Base-by-base conservation (phyloP, 768 basidiomycete species). In the Boletellus sp. region DNA sequence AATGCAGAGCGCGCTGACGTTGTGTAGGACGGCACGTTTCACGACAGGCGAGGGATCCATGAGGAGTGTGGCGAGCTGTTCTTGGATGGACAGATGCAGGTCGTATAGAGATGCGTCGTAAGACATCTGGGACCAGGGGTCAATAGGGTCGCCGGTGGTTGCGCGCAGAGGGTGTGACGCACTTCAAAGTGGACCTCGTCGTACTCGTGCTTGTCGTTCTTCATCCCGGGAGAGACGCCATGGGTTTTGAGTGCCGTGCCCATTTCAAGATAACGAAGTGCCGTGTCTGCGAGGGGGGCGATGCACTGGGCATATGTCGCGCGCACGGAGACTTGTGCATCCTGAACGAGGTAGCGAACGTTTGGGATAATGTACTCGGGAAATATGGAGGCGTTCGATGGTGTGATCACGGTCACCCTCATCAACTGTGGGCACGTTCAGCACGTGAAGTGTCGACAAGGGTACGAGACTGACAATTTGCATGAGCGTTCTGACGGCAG, bases 321-420 rank as follows among this genome's bases (percentile, higher is more conserved):
- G 69, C 96, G 76, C 4, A 87, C 84, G n/a, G 84, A 85, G 0
- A 92, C 78, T 56, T 97, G 94, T 1, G 84, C 74, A 62, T 98
- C 96, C 43, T 82, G 78, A 0, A 87, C 80, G 7, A 99, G 76
- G 53, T 91, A 84, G 32, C 81, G 80, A 59, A 92, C 80, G 61
- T 96, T 90, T 1, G 94, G 94, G 24, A 98, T 82, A 57, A 98
- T 88, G 65, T 97, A 99, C 67, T 97, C 94, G 0, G 94, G 90
- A 61, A 98, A 88, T 22, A 97, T 89, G 8, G 90, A 62, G 64
- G 74, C 74, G 42, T 80, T 80, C 0, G 77, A 77, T 6, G 78
- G 78, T 4, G 80, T 79, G 46, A 91, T 89, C 8, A 84, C 84
- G 2, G 80, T 81, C 26, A 89, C 86, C n/a, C 81, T 67, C 65